Evolutionary conservation across 768 basidiomycete genomes (phyloP), one percentile per base, ranked within the genome.

Genomic region (Gelatoporia subvermispora): DNA sequence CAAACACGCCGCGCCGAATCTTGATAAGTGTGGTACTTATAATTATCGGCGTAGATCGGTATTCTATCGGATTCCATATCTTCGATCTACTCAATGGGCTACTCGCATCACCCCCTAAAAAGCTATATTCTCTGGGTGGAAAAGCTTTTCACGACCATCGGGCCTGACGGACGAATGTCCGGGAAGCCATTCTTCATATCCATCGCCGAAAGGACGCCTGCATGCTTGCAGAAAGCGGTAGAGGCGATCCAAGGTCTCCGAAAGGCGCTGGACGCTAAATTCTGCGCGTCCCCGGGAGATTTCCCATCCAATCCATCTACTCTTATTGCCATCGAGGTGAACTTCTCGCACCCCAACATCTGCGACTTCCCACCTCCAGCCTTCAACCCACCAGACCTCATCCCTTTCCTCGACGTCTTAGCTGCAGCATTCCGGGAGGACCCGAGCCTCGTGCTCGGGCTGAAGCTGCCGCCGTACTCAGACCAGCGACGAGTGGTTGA

Each of bases 291-390:
- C 73, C 51, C 49, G 43, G 2, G 25, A 40, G 23, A 17, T 54
- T 16, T 42, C 50, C 35, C 40, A 34, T 21, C 48, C 38, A 55
- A 46, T 64, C 72, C 52, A 58, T 43, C 52, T 1, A 62, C 62
- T 15, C 55, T 71, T 53, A 69, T 93, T 51, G 90, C 77, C 13
- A 67, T 91, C 57, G 91, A 93, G 65, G 71, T 93, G 59, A 93
- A 93, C 64, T 82, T 87, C 0, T 86, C 83, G 35, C 93, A 91
- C 55, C 91, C 91, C 3, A 93, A 93, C 61, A 85, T 92, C 55
- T 59, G 63, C 47, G 66, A 65, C 10, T 68, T 71, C 3, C 76
- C 86, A 0, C 88, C 87, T 0, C 76, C 82, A 17, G 78, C 85
- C 9, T 93, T 93, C 65, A 65, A 75, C 35, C 73, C 81, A 43